Evolutionary conservation across 768 basidiomycete genomes (phyloP), one percentile per base, ranked within the genome.

Genomic region (Agaricus sinodeliciosus): DNA sequence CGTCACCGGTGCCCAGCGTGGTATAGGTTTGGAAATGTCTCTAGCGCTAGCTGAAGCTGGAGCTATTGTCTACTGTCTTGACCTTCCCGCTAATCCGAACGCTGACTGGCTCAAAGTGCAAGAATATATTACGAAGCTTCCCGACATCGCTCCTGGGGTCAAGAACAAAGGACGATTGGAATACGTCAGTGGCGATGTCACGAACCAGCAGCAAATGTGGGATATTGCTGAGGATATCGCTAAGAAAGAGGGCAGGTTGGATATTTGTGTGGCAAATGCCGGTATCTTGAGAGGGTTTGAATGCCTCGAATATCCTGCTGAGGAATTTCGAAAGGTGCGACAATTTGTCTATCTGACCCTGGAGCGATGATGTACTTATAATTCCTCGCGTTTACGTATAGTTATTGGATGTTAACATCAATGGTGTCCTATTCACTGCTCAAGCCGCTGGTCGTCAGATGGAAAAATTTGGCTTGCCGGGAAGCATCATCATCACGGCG

Each of bases 201-300:
- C 77, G 41, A 63, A 84, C 54, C 82, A 85, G 56, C 34, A 68
- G 59, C 66, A 43, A 12, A 67, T 67, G 52, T 79, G 68, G 80
- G 74, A 70, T 61, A 60, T 66, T 34, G 70, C 72, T 34, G 73
- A 80, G 61, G 67, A 72, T 54, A 81, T 88, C 39, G 81, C 72
- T 0, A 66, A 77, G 46, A 74, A 72, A 61, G 84, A 87, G 56
- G 79, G 78, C 0, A 68, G 82, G 50, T 63, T 88, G 59, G 85
- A 88, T 60, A 68, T 81, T 15, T 84, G 82, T 56, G 63, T 86
- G 45, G 84, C 84, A 0, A 81, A 81, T 19, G 85, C 86, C 27
- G 86, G 85, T 8, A 77, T 87, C 43, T 58, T 83, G 58, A 68
- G 67, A 2, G 58, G 74, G 43, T 73, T 58, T 22, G 75, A 76